Evolutionary conservation across 2,329 filamentous ascomycete genomes (phyloP), one percentile per base, ranked within the genome.

Genomic region (Colletotrichum melonis): DNA sequence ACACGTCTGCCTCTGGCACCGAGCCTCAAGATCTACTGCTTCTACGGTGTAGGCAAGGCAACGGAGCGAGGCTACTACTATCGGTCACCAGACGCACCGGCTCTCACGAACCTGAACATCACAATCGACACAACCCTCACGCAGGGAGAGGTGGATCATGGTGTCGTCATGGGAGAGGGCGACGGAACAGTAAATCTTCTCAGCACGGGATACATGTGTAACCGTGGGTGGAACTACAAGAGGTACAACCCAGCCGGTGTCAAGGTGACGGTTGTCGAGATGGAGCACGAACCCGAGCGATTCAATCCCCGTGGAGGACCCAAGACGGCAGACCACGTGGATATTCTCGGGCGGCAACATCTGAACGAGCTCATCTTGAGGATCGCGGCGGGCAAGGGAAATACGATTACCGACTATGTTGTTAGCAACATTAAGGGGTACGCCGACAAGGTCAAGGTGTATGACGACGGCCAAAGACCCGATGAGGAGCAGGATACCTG

Each of bases 141-240:
- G 2, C 86, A 87, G 65, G 89, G 87, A 19, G 86, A 88, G 3
- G 87, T 91, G 5, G 95, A 99, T 80, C 97, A 94, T 76, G 97
- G 97, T 28, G 95, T 99, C n/a, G 88, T 97, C 42, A 93, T 98
- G 88, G 96, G 96, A 49, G 97, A 98, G 82, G 97, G 97, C 4
- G 97, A 99, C 78, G 97, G 97, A 1, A 99, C 97, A 0, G 97
- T 99, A 55, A 97, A 95, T 76, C 83, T 99, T n/a, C 84, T 99
- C 12, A 97, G 94, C 77, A 91, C 92, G 1, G 97, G 96, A 2
- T 99, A 98, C 81, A 98, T 99, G 97, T 99, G 97, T 82, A 93
- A 95, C 77, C 95, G 93, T 78, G 97, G 97, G 3, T 99, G 97
- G 97, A 92, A 92, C 71, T 93, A 98, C 82, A 95, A 95, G 82